A percentile compares a stretch with the other conserved stretches of the same genome.
Conservation (phyloP, 2,329 filamentous ascomycete genomes). For the Fusarium denticulatum region DNA sequence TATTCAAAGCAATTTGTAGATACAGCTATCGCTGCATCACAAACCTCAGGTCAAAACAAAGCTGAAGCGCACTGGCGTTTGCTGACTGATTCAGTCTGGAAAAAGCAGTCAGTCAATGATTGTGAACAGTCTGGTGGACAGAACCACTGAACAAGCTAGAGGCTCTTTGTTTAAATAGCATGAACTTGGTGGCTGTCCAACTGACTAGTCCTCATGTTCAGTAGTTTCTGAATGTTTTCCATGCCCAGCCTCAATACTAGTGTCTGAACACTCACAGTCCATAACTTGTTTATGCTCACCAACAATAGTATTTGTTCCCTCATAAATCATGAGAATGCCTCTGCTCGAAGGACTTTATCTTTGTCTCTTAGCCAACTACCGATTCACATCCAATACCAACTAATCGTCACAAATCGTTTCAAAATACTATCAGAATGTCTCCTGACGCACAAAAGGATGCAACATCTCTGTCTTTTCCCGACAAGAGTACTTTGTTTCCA, state of each 20-base stretch:
- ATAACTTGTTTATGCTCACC: neutral
- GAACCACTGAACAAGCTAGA: neutral
- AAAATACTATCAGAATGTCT: neutral
- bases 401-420: neutral
- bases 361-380: neutral
- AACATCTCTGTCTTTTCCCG: rapidly evolving
- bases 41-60: neutral
- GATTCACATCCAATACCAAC: neutral
- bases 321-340: neutral
- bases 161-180: neutral
- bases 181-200: neutral
- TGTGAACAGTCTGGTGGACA: neutral
- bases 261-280: neutral
- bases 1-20: neutral
- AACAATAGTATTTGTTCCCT: neutral
- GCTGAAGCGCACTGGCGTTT: too few species aligned
- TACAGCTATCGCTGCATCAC: neutral
- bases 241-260: neutral
- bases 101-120: neutral
- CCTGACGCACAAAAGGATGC: neutral
- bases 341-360: too few species aligned
- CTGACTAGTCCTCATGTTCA: neutral
- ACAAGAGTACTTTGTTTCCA: neutral
- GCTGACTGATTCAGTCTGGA: neutral
- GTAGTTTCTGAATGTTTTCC: neutral